phyloP scores from a whole-genome alignment of 1,139 yeast species.

The Pichia sp. region DNA sequence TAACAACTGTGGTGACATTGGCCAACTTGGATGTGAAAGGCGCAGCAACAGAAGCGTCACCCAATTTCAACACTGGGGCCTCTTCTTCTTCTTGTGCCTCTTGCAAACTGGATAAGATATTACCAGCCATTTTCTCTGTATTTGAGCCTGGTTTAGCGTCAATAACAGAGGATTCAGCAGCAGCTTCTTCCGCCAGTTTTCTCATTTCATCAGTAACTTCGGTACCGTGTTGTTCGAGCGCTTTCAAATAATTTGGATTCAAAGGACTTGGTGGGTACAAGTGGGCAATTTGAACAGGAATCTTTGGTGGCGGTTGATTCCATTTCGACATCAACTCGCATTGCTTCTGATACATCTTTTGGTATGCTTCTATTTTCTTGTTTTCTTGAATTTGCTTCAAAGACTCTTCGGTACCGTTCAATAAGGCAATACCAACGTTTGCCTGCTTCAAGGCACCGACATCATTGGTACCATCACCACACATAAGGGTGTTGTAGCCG shows the following conservation, averaged over 20 bases:
- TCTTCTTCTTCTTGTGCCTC: constrained; percentile 65
- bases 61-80: constrained; percentile 88
- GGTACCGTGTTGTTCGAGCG: constrained; percentile 80
- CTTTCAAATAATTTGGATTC: constrained; percentile 83
- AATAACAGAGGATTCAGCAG: constrained; percentile 39
- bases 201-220: constrained; percentile 63
- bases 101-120: constrained; percentile 64
- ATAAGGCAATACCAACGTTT: constrained; percentile 92
- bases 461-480: constrained; percentile 99
- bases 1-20: constrained; percentile 87
- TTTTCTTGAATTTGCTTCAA: constrained; percentile 85
- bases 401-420: constrained; percentile 95
- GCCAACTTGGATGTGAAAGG: constrained; percentile 95
- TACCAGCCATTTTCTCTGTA: constrained; percentile 41
- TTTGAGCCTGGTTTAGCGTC: constrained; percentile 17
- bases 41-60: constrained; percentile 99
- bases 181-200: constrained; percentile 39
- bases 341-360: constrained; percentile 79
- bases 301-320: constrained; percentile 83
- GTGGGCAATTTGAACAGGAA: constrained; percentile 84
- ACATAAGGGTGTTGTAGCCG: constrained; percentile 94
- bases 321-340: constrained; percentile 71
- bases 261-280: constrained; percentile 92
- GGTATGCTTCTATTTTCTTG: constrained; percentile 60
- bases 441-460: constrained; percentile 99